Conservation (phyloP, 2,329 filamentous ascomycete genomes). For the Pestalotiopsis fici region DNA sequence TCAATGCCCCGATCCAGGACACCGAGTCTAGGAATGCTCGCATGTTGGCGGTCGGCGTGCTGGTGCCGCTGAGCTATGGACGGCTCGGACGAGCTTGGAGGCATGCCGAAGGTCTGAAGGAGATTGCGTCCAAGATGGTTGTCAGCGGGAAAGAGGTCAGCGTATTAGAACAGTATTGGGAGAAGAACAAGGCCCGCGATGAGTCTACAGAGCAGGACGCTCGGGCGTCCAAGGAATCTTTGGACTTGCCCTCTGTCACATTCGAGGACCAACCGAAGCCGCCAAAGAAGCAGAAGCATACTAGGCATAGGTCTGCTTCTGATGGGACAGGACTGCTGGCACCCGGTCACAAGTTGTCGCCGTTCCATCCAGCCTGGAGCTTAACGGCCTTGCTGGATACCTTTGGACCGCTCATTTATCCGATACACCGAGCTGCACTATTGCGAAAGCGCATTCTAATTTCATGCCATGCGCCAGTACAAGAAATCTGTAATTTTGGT, state of each 20-base stretch:
- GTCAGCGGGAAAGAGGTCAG: constrained; percentile 63
- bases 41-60: constrained; percentile 88
- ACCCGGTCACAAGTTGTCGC: constrained; percentile 67
- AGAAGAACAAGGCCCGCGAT: constrained; percentile 51
- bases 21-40: constrained; percentile 79
- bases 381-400: constrained; percentile 74
- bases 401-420: constrained; percentile 91
- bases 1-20: constrained; percentile 79
- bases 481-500: constrained; percentile 89
- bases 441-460: constrained; percentile 87
- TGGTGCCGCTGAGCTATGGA: constrained; percentile 85
- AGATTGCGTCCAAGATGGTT: constrained; percentile 69
- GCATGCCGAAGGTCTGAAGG: constrained; percentile 76
- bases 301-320: constrained; percentile 60
- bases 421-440: constrained; percentile 83
- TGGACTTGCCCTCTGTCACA: constrained; percentile 52
- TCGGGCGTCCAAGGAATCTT: constrained; percentile 40
- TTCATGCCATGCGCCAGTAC: constrained; percentile 82
- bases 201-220: constrained; percentile 35
- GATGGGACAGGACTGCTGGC: constrained; percentile 61
- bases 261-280: constrained; percentile 36
- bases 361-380: constrained; percentile 84
- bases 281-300: constrained; percentile 42
- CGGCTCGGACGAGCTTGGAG: constrained; percentile 86
- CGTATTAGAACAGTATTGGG: constrained; percentile 80